Evolutionary conservation across 495 filamentous ascomycete genomes (phyloP), one percentile per base, ranked within the genome.

Genomic region (Chaetomium tenue): DNA sequence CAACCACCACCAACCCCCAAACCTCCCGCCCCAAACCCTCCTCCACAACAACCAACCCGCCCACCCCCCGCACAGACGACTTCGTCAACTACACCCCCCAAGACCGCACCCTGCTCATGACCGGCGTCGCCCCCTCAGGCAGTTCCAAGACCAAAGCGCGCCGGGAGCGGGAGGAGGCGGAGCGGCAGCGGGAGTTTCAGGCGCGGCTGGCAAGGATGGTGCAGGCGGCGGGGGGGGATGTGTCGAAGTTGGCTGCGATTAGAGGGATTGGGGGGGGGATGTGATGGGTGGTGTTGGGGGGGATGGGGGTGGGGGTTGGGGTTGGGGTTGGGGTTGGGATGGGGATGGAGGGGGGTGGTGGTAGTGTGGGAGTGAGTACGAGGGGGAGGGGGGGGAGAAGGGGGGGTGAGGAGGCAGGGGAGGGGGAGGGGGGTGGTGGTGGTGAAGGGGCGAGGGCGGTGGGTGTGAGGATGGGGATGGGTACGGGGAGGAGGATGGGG

Each of bases 41-140:
- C 39, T 11, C 15, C 40, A 15, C 40, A 16, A 44, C 13, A 9
- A 18, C 40, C 40, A 44, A 9, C 33, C 5, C 13, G 1, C 5
- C 40, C 40, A 44, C 40, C 39, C 39, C 18, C 15, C 28, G 23
- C 58, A 20, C 64, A 66, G 72, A 39, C 58, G 71, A 86, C 2
- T 98, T 98, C 70, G 91, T 96, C 61, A 98, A 98, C 74, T 96
- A 88, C 77, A 97, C 92, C n/a, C 86, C 92, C 0, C 71, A 81
- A 16, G 95, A 98, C 74, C 88, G 86, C 72, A 79, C 82, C 42
- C 86, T 87, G 72, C 91, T 98, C 23, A 83, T 98, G 72, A 91
- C 85, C 18, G 93, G 93, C 7, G 94, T 98, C 12, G 94, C 94
- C 58, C 94, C 94, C 16, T 90, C 86, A 57, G 94, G 94, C 42